Conservation (phyloP, 257 asterid species). For the Plectranthus barbatus region DNA sequence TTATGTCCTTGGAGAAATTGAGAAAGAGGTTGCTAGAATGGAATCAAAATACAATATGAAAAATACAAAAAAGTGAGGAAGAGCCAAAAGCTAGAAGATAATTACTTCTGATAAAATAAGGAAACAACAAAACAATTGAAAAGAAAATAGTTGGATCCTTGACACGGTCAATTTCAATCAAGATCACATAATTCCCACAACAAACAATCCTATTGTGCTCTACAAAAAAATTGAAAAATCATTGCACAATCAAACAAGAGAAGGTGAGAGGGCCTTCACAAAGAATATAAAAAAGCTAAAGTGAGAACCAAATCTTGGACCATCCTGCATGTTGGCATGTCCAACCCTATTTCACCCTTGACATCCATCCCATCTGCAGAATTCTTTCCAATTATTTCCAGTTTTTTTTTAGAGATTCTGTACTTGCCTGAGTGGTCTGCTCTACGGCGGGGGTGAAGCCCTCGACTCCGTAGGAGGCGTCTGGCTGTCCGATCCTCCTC, state of each 20-base stretch:
- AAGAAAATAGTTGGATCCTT: slow-evolving; percentile 10
- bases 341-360: background rate
- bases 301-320: slow-evolving; percentile 3
- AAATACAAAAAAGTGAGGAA: background rate
- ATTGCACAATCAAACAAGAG: slow-evolving; percentile 36
- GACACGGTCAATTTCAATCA: slow-evolving; percentile 31
- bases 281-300: slow-evolving; percentile 24
- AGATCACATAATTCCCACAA: slow-evolving; percentile 27
- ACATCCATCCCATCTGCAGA: slow-evolving; percentile 5
- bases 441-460: slow-evolving; percentile 59
- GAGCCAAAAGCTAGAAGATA: slow-evolving; percentile 9
- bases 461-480: slow-evolving; percentile 66
- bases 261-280: slow-evolving; percentile 19
- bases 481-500: slow-evolving; percentile 74
- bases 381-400: background rate
- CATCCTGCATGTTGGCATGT: slow-evolving; percentile 14
- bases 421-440: background rate
- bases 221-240: slow-evolving; percentile 20
- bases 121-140: slow-evolving; percentile 6
- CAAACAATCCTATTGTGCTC: slow-evolving; percentile 29
- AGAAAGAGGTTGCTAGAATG: background rate
- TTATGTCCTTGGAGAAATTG: background rate
- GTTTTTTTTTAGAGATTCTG: background rate
- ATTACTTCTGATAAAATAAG: slow-evolving; percentile 1
- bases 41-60: background rate